Evolutionary conservation across 352 stramenopile genomes (phyloP).

Genomic region (Phytopythium delawarense): DNA sequence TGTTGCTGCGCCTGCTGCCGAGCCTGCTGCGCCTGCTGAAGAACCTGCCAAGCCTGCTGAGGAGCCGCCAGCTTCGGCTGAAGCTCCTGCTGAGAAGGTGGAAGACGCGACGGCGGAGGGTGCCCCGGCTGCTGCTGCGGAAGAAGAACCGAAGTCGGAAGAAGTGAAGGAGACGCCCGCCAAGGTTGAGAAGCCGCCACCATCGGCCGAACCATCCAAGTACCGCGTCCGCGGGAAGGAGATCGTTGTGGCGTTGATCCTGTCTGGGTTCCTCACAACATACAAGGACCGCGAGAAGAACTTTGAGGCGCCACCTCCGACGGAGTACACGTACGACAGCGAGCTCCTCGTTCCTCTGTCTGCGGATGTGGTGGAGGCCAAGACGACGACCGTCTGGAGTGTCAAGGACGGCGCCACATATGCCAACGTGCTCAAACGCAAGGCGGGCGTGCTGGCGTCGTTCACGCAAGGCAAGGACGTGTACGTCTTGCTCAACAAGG

Average conservation of each 20-base stretch:
- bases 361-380: conserved; percentile 26
- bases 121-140: conserved; percentile 3
- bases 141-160: conserved; percentile 15
- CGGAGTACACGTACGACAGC: conserved; percentile 38
- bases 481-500: conserved; percentile 37
- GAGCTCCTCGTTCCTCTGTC: conserved; percentile 43
- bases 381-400: conserved; percentile 30
- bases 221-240: conserved; percentile 32
- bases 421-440: conserved; percentile 47
- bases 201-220: conserved; percentile 9
- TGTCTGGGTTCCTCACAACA: conserved; percentile 30
- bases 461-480: conserved; percentile 58
- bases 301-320: conserved; percentile 25
- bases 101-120: conserved; percentile 8
- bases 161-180: conserved; percentile 16
- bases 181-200: not conserved
- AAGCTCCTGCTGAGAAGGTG: conserved; percentile 4
- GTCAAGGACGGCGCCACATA: conserved; percentile 31
- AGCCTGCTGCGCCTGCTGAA: conserved; percentile 5
- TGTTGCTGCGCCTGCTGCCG: not conserved
- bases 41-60: conserved; percentile 14
- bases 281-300: conserved; percentile 48
- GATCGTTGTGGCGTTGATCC: conserved; percentile 31
- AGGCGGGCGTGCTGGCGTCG: conserved; percentile 48
- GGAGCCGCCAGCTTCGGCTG: not conserved